Percentiles rank a stretch among this genome's conserved stretches.
Evolutionary conservation across 495 filamentous ascomycete species (phyloP).

Genomic region (Aspergillus ellipticus): DNA sequence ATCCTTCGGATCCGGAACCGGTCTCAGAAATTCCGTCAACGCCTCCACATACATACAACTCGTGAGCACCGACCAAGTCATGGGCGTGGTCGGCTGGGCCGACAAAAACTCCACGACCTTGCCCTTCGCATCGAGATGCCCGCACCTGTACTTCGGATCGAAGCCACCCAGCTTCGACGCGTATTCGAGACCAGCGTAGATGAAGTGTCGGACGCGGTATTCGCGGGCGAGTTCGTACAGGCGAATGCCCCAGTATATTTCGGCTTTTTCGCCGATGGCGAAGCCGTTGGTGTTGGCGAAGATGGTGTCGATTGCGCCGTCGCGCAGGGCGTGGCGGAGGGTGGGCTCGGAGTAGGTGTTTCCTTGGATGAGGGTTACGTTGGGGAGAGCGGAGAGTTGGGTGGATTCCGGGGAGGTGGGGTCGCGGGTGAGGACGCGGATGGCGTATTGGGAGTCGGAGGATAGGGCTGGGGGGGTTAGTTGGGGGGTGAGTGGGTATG

Average conservation of each 20-base stretch:
- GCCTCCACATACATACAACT: conserved; percentile 55
- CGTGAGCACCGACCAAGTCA: conserved; percentile 49
- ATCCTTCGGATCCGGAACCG: conserved; percentile 8
- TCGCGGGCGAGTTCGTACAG: conserved; percentile 51
- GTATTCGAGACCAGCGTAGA: conserved; percentile 47
- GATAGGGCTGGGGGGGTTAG: conserved; percentile 27
- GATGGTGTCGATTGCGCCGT: conserved; percentile 38
- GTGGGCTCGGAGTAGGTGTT: conserved; percentile 16
- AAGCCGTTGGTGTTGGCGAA: conserved; percentile 55
- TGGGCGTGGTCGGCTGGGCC: conserved; percentile 33
- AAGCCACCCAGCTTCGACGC: conserved; percentile 38
- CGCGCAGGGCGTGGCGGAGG: conserved; percentile 29
- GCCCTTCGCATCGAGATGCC: conserved; percentile 29
- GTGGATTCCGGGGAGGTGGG: conserved; percentile 36
- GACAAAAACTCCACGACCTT: conserved; percentile 46
- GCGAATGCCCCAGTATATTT: conserved; percentile 55
- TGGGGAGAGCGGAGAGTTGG: conserved; percentile 31
- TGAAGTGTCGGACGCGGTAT: conserved; percentile 47
- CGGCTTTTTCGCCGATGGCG: conserved; percentile 49
- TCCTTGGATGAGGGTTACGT: conserved; percentile 46
- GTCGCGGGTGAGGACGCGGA: conserved; percentile 48
- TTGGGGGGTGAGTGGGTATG: background rate
- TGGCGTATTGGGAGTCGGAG: conserved; percentile 35
- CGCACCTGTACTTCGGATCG: conserved; percentile 3
- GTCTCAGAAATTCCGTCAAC: conserved; percentile 25